phyloP scores from a whole-genome alignment of 805 yeast genomes.

The Kodamaea fukazawae region DNA sequence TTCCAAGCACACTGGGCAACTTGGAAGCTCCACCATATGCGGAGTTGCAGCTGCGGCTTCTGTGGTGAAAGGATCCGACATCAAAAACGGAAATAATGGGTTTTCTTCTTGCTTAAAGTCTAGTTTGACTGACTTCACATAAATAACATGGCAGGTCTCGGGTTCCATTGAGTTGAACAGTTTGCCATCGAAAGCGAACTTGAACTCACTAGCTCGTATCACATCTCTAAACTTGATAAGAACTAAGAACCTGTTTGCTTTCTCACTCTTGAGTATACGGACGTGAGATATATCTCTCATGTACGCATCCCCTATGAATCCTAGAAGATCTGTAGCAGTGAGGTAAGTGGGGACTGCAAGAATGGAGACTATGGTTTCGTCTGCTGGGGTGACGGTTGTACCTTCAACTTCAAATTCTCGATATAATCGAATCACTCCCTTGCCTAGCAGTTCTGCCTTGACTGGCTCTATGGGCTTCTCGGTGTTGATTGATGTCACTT shows the following conservation, averaged over 20 bases:
- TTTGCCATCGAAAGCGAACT: constrained; percentile 64
- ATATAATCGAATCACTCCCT: constrained; percentile 70
- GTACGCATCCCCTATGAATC: constrained; percentile 68
- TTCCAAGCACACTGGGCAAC: constrained; percentile 91
- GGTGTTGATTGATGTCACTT: constrained; percentile 27
- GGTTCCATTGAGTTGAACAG: constrained; percentile 86
- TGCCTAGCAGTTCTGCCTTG: constrained; percentile 63
- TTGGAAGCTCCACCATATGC: constrained; percentile 64
- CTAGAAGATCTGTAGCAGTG: constrained; percentile 78
- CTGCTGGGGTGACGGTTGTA: constrained; percentile 18
- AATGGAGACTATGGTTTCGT: constrained; percentile 70
- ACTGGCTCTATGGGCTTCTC: constrained; percentile 40
- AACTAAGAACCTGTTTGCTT: constrained; percentile 70
- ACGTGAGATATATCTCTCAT: constrained; percentile 62
- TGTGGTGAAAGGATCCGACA: constrained; percentile 70
- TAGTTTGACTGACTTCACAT: constrained; percentile 58
- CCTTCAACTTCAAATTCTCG: constrained; percentile 45
- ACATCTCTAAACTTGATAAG: constrained; percentile 67
- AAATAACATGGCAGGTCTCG: constrained; percentile 75
- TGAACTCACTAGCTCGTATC: constrained; percentile 60
- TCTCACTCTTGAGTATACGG: constrained; percentile 64
- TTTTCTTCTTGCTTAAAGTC: constrained; percentile 14
- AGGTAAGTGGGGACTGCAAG: constrained; percentile 87
- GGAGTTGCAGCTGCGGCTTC: constrained; percentile 10
- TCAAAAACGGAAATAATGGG: constrained; percentile 56